These are phyloP conservation scores for Plantago coronopus DNA, from an alignment of 305 asterid species.

Conservation along the genomic window DNA sequence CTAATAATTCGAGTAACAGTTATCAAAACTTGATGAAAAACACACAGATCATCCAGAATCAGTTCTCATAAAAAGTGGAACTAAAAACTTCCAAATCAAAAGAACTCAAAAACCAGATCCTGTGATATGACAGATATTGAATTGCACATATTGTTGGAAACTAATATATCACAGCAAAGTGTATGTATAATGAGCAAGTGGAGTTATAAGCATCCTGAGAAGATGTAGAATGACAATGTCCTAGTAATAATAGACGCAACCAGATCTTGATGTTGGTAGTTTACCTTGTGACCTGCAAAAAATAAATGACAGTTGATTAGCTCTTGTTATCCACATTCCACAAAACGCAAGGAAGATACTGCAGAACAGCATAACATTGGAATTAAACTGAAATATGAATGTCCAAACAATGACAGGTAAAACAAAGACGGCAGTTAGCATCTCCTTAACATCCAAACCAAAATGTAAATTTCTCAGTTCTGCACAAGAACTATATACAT, in stretches of 20 bases:
- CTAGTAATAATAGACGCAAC: slow-evolving; percentile 32
- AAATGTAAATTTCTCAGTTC: background rate
- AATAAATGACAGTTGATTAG: slow-evolving; percentile 24
- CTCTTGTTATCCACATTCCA: slow-evolving; percentile 17
- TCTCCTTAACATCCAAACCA: slow-evolving; percentile 7
- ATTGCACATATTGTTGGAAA: slow-evolving; percentile 1
- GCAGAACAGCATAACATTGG: slow-evolving; percentile 9
- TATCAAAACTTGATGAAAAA: background rate
- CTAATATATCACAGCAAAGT: slow-evolving; percentile 11
- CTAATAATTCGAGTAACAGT: background rate
- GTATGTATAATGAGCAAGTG: slow-evolving; percentile 7
- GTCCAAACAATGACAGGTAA: background rate
- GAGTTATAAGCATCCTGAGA: slow-evolving; percentile 7
- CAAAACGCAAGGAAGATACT: slow-evolving; percentile 16
- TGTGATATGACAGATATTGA: slow-evolving; percentile 10
- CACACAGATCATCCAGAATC: background rate
- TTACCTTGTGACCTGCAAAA: slow-evolving; percentile 88
- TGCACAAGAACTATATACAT: background rate
- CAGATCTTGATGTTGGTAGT: slow-evolving; percentile 34
- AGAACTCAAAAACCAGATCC: slow-evolving; percentile 19
- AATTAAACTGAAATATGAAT: background rate
- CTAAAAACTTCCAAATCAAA: background rate
- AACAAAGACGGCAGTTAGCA: background rate
- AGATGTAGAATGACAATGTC: slow-evolving; percentile 23
- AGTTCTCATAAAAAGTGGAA: background rate